Evolutionary conservation across 306 rosid species (phyloP).

Genomic region (Pyrus communis): DNA sequence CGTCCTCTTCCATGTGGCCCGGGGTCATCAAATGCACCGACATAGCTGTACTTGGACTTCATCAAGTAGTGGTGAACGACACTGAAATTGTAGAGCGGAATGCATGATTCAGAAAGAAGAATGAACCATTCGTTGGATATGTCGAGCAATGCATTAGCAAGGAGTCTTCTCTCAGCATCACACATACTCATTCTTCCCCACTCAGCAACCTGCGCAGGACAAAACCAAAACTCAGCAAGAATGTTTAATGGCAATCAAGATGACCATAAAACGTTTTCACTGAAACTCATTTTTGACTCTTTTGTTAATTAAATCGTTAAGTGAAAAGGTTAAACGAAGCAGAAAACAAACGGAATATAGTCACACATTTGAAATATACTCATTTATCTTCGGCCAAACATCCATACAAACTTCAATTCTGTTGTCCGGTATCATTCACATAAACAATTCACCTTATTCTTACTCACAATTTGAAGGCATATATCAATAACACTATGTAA

Average conservation of each 20-base stretch:
- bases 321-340: not conserved
- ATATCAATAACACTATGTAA: not conserved
- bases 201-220: constrained; percentile 55
- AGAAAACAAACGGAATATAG: not conserved
- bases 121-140: constrained; percentile 77
- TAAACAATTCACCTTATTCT: not conserved
- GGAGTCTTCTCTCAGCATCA: constrained; percentile 91
- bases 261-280: not conserved
- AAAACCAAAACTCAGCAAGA: not conserved
- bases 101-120: constrained; percentile 89
- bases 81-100: constrained; percentile 69
- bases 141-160: constrained; percentile 87
- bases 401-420: not conserved
- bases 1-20: constrained; percentile 94
- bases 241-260: not conserved
- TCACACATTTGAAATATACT: not conserved
- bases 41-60: constrained; percentile 64
- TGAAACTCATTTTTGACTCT: not conserved
- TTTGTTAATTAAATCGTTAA: not conserved
- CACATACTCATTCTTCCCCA: constrained; percentile 99
- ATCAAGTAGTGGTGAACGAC: constrained; percentile 43
- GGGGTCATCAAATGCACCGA: constrained; percentile 74
- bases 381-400: not conserved
- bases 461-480: not conserved
- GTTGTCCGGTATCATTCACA: not conserved